phyloP scores from a whole-genome alignment of 2,329 filamentous ascomycete species.

The Lasiodiplodia gonubiensis region DNA sequence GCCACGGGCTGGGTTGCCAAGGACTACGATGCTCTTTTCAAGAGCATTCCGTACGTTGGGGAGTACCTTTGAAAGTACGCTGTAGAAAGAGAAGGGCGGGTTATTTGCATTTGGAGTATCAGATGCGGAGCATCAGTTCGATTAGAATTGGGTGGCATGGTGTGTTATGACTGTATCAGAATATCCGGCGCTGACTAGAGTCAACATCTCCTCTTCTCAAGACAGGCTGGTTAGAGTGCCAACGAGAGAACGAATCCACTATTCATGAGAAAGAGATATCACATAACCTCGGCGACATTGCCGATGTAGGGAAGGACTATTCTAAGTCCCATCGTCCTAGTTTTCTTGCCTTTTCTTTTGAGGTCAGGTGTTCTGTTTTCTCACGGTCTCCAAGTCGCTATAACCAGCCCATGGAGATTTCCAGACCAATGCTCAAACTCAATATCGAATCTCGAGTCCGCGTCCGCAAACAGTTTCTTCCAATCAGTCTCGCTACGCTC shows the following conservation, averaged over 20 bases:
- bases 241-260: background rate
- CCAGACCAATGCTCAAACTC: background rate
- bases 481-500: conserved; percentile 22
- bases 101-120: background rate
- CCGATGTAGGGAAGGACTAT: background rate
- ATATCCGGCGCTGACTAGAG: conserved; percentile 19
- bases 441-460: conserved; percentile 20
- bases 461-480: conserved; percentile 20
- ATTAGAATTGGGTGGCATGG: background rate
- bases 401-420: background rate
- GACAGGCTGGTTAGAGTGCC: background rate
- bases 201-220: conserved; percentile 6
- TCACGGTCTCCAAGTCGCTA: background rate
- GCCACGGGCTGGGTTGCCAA: conserved; percentile 79
- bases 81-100: background rate
- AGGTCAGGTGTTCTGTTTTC: background rate
- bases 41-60: conserved; percentile 62
- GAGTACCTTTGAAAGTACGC: conserved; percentile 52
- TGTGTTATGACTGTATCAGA: conserved; percentile 6
- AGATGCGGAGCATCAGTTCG: background rate
- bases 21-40: conserved; percentile 78
- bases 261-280: background rate
- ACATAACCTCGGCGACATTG: background rate
- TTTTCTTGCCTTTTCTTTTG: background rate
- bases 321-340: background rate